Evolutionary conservation across 176 grass and related monocot genomes (phyloP).

Genomic region (Oryza longistaminata): DNA sequence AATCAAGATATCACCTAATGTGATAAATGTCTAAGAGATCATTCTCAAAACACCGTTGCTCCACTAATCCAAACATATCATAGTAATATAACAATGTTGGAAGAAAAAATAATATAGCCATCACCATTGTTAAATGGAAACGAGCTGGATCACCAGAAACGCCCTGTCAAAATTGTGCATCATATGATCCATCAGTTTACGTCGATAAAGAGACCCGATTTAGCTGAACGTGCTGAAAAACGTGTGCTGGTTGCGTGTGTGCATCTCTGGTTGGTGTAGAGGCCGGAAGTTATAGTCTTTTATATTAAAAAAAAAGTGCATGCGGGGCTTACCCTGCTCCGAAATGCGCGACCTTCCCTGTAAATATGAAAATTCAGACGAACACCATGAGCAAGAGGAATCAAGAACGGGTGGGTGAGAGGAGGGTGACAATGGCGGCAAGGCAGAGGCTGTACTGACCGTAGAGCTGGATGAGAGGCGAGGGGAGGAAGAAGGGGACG

Average conservation of each 20-base stretch:
- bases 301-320: background rate
- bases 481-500: conserved; percentile 77
- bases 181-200: background rate
- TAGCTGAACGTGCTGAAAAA: too few relatives aligned
- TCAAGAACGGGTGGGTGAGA: background rate
- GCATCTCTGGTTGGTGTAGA: too few relatives aligned
- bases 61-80: background rate
- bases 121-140: conserved; percentile 23
- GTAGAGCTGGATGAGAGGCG: conserved; percentile 82
- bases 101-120: conserved; percentile 9
- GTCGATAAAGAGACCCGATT: too few relatives aligned
- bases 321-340: conserved; percentile 73
- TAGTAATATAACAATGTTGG: conserved; percentile 6
- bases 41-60: background rate
- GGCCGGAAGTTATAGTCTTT: too few relatives aligned
- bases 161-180: conserved; percentile 41
- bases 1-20: conserved; percentile 3
- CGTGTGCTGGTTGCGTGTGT: too few relatives aligned
- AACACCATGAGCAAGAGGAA: background rate
- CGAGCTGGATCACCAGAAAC: conserved; percentile 89
- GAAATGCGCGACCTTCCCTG: conserved; percentile 88
- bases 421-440: background rate
- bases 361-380: conserved; percentile 16
- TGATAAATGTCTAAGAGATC: background rate
- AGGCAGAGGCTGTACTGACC: conserved; percentile 43